Evolutionary conservation across 805 yeast genomes (phyloP).

Genomic region (Scheffersomyces lignosus): DNA sequence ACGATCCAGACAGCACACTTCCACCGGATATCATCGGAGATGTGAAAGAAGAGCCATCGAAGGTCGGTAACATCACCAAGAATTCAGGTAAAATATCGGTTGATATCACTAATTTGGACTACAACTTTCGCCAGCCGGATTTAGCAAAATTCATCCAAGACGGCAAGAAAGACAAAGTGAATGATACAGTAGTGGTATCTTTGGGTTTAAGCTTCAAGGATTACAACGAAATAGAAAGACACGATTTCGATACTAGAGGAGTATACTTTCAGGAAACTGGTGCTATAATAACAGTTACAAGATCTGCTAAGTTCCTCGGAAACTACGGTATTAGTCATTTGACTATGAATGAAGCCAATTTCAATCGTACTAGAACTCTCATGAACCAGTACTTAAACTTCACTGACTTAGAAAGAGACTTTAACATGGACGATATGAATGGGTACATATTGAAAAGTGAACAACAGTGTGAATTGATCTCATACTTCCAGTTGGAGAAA

Average conservation of each 20-base stretch:
- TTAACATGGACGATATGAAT: slow-evolving; percentile 40
- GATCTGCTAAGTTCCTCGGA: slow-evolving; percentile 66
- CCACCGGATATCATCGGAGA: slow-evolving; percentile 10
- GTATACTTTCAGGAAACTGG: slow-evolving; percentile 69
- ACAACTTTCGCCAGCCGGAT: slow-evolving; percentile 23
- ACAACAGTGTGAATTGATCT: slow-evolving; percentile 66
- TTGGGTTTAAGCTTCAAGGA: slow-evolving; percentile 38
- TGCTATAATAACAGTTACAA: slow-evolving; percentile 55
- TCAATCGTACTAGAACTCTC: slow-evolving; percentile 45
- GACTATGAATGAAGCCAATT: slow-evolving; percentile 41
- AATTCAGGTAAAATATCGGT: slow-evolving; percentile 26
- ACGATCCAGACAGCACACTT: slow-evolving; percentile 21
- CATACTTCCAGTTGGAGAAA: slow-evolving; percentile 68
- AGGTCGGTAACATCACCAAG: slow-evolving; percentile 30
- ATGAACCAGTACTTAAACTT: slow-evolving; percentile 45
- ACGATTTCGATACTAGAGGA: slow-evolving; percentile 54
- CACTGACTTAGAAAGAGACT: slow-evolving; percentile 39
- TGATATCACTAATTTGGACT: slow-evolving; percentile 19
- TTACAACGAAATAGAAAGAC: slow-evolving; percentile 47
- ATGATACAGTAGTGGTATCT: slow-evolving; percentile 36
- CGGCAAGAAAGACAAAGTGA: slow-evolving; percentile 12
- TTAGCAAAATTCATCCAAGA: slow-evolving; percentile 11
- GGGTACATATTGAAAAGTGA: slow-evolving; percentile 29
- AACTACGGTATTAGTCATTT: slow-evolving; percentile 62
- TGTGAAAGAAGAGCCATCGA: slow-evolving; percentile 7